Conservation (phyloP, 23 red algal genomes). For the Agarophyton chilense region DNA sequence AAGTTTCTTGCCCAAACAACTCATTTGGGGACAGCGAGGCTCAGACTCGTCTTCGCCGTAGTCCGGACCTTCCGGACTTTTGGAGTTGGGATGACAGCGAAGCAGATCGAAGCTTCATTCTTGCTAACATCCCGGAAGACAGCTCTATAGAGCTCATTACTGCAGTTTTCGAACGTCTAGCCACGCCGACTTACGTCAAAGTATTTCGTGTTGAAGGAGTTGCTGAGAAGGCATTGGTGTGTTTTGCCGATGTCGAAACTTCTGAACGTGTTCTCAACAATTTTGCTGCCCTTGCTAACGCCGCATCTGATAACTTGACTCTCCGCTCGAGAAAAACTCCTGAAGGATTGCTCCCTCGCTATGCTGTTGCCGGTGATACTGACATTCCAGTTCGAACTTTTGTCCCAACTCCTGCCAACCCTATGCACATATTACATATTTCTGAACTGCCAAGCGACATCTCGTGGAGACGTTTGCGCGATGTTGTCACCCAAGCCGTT, state of each 20-base stretch:
- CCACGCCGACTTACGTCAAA: conserved; percentile 15
- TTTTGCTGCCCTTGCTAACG: background rate
- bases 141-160: conserved; percentile 34
- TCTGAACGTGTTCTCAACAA: conserved; percentile 4
- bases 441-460: conserved; percentile 7
- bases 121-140: conserved; percentile 12
- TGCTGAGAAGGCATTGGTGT: conserved; percentile 10
- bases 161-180: conserved; percentile 11
- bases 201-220: conserved; percentile 5
- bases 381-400: background rate
- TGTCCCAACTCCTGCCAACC: background rate
- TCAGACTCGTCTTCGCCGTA: conserved; percentile 48
- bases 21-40: conserved; percentile 43
- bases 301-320: background rate
- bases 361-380: background rate
- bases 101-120: conserved; percentile 34
- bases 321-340: background rate
- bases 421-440: conserved; percentile 6
- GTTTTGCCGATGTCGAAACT: conserved; percentile 12
- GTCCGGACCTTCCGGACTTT: conserved; percentile 1
- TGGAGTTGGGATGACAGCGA: conserved; percentile 8
- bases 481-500: background rate
- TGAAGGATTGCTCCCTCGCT: background rate
- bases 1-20: conserved; percentile 23
- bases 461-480: conserved; percentile 22